A percentile compares a stretch with the other conserved stretches of the same genome.
phyloP scores from a whole-genome alignment of 169 alveolate genomes.

The Blepharisma undulans region DNA sequence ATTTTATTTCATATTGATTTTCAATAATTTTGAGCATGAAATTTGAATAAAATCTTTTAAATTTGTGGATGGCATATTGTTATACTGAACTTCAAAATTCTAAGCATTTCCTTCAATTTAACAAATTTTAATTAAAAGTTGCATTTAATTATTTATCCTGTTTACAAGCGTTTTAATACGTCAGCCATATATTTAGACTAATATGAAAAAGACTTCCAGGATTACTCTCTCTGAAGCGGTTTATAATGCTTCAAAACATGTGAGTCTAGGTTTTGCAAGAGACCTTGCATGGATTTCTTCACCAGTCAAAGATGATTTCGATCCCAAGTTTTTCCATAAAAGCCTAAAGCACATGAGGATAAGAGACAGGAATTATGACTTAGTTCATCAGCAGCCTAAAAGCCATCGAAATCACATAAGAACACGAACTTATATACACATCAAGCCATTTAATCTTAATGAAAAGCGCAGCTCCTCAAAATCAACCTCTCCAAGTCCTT shows the following conservation, averaged over 20 bases:
- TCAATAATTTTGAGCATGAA: not conserved
- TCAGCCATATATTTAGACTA: not conserved
- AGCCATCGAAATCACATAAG: not conserved
- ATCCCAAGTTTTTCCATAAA: not conserved
- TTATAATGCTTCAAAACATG: not conserved
- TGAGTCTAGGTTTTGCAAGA: not conserved
- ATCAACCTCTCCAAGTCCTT: not conserved
- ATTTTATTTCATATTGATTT: not conserved
- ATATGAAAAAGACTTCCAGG: not conserved
- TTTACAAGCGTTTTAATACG: not conserved
- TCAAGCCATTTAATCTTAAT: not conserved
- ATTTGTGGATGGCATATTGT: not conserved
- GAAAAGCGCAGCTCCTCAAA: not conserved
- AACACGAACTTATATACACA: not conserved
- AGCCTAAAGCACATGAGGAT: not conserved
- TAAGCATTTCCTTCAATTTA: not conserved
- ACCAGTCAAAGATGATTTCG: not conserved
- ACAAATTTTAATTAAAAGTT: not conserved
- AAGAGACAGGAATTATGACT: not conserved
- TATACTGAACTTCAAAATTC: not conserved
- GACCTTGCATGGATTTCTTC: not conserved
- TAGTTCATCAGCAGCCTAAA: not conserved
- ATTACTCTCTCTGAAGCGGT: not conserved
- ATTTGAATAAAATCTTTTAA: not conserved
- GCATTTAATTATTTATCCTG: not conserved